Conservation (phyloP, 768 basidiomycete genomes). For the Lentinula boryana region DNA sequence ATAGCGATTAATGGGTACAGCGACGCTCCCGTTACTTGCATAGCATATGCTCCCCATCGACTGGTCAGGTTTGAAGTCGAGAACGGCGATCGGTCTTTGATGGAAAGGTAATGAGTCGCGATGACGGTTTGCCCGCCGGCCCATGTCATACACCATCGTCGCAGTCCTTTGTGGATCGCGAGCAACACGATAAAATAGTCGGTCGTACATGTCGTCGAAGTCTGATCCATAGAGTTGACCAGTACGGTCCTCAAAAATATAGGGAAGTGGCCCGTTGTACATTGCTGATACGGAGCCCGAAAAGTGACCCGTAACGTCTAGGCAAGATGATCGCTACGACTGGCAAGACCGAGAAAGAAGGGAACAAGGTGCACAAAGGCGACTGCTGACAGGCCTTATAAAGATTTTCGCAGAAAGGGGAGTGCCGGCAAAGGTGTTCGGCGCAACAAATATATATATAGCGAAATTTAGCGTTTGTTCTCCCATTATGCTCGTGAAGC, state of each 20-base stretch:
- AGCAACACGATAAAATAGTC: conserved; percentile 60
- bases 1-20: conserved; percentile 59
- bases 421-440: background rate
- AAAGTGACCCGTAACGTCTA: background rate
- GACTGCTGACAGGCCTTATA: background rate
- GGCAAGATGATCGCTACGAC: background rate
- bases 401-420: background rate
- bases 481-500: conserved; percentile 1
- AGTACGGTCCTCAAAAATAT: conserved; percentile 65
- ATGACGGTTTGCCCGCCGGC: conserved; percentile 54
- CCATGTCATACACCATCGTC: conserved; percentile 62
- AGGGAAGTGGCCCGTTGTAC: conserved; percentile 31
- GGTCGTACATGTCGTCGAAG: conserved; percentile 77
- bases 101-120: conserved; percentile 48
- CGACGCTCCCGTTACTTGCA: conserved; percentile 27
- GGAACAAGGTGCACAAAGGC: background rate
- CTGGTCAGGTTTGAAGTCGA: conserved; percentile 56
- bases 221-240: conserved; percentile 49
- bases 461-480: background rate
- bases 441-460: background rate
- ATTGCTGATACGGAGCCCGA: background rate
- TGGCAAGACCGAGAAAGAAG: background rate
- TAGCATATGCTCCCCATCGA: conserved; percentile 58
- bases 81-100: conserved; percentile 46
- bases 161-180: conserved; percentile 35